Evolutionary conservation across 768 basidiomycete species (phyloP), one percentile per base, ranked within the genome.

Genomic region (Lentinula lateritia): DNA sequence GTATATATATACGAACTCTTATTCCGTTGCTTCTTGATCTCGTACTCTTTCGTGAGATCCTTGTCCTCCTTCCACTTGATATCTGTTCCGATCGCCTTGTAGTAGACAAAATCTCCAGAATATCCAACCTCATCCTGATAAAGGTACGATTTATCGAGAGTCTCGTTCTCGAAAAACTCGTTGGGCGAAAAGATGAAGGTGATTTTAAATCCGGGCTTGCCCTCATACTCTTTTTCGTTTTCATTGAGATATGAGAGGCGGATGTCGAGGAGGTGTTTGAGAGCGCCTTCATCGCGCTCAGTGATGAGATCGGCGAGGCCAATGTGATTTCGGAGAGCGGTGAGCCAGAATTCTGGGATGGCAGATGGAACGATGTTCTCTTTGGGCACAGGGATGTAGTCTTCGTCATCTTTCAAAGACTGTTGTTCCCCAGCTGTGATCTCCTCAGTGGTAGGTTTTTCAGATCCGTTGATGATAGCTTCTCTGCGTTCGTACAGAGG

Each of bases 41-140:
- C 96, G 68, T 93, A 91, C 77, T 92, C 92, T 78, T 94, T 93
- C 56, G 96, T 99, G 61, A 99, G 81, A 76, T 99, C 93, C 78
- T 97, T 95, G 68, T 96, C 95, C 74, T 93, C 95, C 78, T 96
- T 96, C 96, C 96, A 99, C 74, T 88, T 86, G 78, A 99, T 95
- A 69, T 88, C 83, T 50, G 89, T 90, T n/a, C 96, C 96, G 69
- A 92, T 86, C 52, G 96, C 93, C 63, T 86, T 89, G 80, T 97
- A 94, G 75, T 96, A 99, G 53, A 96, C 87, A 70, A 96, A 97
- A 79, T 98, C 96, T 68, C 96, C 96, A 50, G 87, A 84, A 75
- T 98, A 97, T n/a, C 91, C 92, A 46, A 95, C 88, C 72, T 96
- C 90, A 65, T 92, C 87, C 71, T 87, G 87, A 74, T 98, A 99